Evolutionary conservation across 257 asterid species (phyloP).

Genomic region (Primulina huaijiensis): DNA sequence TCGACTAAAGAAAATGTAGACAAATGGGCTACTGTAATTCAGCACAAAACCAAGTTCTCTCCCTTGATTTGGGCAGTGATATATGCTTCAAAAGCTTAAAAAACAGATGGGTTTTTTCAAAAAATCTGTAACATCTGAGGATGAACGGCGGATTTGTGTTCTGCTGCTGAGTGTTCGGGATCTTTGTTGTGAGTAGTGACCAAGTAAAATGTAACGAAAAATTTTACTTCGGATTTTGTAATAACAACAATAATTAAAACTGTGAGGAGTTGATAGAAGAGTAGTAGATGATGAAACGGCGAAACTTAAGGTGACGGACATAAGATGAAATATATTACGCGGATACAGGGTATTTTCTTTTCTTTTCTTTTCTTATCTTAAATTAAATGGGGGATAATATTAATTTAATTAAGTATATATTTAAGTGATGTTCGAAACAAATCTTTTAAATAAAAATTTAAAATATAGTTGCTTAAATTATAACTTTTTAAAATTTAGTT

Average conservation of each 20-base stretch:
- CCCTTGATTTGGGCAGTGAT: slow-evolving; percentile 13
- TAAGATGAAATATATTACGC: slow-evolving; percentile 19
- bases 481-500: no score
- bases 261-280: neutral
- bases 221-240: neutral
- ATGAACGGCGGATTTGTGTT: neutral
- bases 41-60: neutral
- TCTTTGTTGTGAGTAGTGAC: neutral
- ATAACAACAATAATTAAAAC: no score
- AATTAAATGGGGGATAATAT: no score
- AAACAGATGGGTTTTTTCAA: neutral
- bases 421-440: no score
- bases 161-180: neutral
- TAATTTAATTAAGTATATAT: no score
- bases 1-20: neutral
- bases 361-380: neutral
- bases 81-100: slow-evolving; percentile 20
- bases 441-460: no score
- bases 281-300: slow-evolving; percentile 27
- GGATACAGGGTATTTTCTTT: slow-evolving; percentile 18
- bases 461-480: no score
- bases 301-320: slow-evolving; percentile 32
- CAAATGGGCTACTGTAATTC: slow-evolving; percentile 1
- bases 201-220: neutral
- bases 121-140: neutral